Evolutionary conservation across 768 basidiomycete genomes (phyloP).

Genomic region (Boletus reticuloceps): DNA sequence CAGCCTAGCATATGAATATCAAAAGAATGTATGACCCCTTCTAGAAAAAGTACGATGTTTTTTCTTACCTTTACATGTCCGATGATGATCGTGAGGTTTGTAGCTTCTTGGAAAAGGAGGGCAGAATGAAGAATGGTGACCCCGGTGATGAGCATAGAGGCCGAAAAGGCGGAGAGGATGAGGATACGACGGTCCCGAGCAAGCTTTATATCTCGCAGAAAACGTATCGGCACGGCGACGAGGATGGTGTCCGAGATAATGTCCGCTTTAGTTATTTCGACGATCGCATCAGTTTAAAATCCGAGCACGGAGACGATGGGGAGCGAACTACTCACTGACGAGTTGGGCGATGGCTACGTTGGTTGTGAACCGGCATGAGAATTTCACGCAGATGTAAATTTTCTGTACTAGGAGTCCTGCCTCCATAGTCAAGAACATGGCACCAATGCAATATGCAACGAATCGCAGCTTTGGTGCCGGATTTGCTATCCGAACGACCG

Average conservation of each 20-base stretch:
- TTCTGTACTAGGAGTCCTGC: constrained; percentile 18
- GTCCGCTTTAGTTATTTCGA: constrained; percentile 16
- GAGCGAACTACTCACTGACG: constrained; percentile 16
- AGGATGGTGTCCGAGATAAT: constrained; percentile 19
- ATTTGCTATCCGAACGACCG: constrained; percentile 20
- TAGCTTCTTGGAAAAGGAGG: constrained; percentile 14
- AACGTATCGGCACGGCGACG: constrained; percentile 11
- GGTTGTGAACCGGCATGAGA: not conserved
- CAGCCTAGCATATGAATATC: constrained; percentile 8
- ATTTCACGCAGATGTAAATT: constrained; percentile 10
- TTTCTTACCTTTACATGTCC: constrained; percentile 24
- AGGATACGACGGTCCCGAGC: constrained; percentile 16
- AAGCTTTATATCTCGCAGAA: constrained; percentile 19
- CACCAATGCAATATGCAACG: constrained; percentile 15
- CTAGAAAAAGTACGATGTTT: not conserved
- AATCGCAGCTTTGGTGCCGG: constrained; percentile 10
- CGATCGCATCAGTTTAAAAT: not conserved
- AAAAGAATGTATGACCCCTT: not conserved
- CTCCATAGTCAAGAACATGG: constrained; percentile 14
- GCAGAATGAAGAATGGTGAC: constrained; percentile 22
- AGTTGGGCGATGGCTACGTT: constrained; percentile 22
- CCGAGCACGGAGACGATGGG: not conserved
- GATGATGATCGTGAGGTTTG: constrained; percentile 8
- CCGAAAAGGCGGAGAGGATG: constrained; percentile 20
- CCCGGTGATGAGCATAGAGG: constrained; percentile 20